A percentile compares a stretch with the other conserved stretches of the same genome.
phyloP scores from a whole-genome alignment of 768 basidiomycete genomes.

The Lactarius quietus region DNA sequence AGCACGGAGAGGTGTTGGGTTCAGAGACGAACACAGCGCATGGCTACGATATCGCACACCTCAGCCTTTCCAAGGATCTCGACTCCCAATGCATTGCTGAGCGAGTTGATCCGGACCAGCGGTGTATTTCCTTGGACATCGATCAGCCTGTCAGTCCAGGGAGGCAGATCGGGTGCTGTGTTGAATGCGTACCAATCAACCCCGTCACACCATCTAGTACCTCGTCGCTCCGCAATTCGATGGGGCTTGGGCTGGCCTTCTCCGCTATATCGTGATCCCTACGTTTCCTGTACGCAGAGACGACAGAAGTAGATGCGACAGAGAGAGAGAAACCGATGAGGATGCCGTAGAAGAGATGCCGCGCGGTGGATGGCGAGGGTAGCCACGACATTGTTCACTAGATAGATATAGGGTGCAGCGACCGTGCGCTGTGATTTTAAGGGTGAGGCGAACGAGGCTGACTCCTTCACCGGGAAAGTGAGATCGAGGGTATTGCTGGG shows the following conservation, averaged over 20 bases:
- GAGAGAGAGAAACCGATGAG: constrained; percentile 77
- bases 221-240: constrained; percentile 73
- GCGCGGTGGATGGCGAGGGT: constrained; percentile 30
- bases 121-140: constrained; percentile 83
- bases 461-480: constrained; percentile 2
- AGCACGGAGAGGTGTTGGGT: neutral
- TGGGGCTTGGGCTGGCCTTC: constrained; percentile 47
- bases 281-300: constrained; percentile 49
- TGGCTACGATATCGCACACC: constrained; percentile 39
- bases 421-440: constrained; percentile 17
- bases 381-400: constrained; percentile 27
- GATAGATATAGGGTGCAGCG: constrained; percentile 13
- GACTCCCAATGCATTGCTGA: constrained; percentile 87
- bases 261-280: constrained; percentile 41
- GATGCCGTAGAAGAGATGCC: constrained; percentile 48
- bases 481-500: neutral
- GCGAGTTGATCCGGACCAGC: constrained; percentile 82
- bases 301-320: constrained; percentile 62
- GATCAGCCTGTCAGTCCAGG: neutral
- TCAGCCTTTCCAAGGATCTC: constrained; percentile 97
- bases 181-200: constrained; percentile 61
- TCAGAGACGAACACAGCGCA: constrained; percentile 1
- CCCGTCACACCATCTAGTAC: constrained; percentile 77
- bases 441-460: neutral
- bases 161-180: neutral